phyloP scores from a whole-genome alignment of 768 basidiomycete genomes.

The Auriscalpium orientale region DNA sequence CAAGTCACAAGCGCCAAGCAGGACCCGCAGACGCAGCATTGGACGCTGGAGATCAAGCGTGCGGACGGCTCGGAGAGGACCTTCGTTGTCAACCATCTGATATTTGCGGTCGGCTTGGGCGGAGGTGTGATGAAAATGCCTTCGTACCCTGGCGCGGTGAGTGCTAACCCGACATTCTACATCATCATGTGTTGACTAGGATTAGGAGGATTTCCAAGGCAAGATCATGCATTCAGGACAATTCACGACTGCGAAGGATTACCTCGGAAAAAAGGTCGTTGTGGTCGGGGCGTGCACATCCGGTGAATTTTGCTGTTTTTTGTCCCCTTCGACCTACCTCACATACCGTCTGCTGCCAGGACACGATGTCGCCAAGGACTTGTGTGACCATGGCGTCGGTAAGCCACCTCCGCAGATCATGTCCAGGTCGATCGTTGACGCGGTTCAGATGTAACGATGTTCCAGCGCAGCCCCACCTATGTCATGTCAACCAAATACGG shows the following conservation, averaged over 20 bases:
- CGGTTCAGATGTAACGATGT: slow-evolving; percentile 15
- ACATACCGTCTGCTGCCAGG: neutral
- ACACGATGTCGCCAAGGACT: slow-evolving; percentile 29
- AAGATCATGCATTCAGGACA: slow-evolving; percentile 23
- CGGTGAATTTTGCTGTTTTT: neutral
- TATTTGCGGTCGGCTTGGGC: slow-evolving; percentile 26
- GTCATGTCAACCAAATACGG: slow-evolving; percentile 25
- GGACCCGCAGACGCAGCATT: slow-evolving; percentile 11
- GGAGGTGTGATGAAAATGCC: slow-evolving; percentile 28
- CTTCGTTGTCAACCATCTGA: slow-evolving; percentile 20
- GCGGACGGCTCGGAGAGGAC: slow-evolving; percentile 2
- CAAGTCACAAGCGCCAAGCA: slow-evolving; percentile 11
- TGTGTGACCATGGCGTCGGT: slow-evolving; percentile 20
- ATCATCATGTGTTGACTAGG: neutral
- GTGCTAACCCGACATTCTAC: neutral
- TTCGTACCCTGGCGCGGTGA: slow-evolving; percentile 11
- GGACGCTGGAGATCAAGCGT: slow-evolving; percentile 12
- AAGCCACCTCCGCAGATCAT: neutral
- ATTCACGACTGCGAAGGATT: slow-evolving; percentile 24
- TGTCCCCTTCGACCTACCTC: neutral
- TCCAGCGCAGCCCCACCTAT: slow-evolving; percentile 30
- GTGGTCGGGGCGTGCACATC: slow-evolving; percentile 32
- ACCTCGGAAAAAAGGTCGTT: slow-evolving; percentile 31
- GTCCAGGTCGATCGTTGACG: no score
- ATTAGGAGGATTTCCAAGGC: slow-evolving; percentile 26